phyloP scores from a whole-genome alignment of 495 filamentous ascomycete genomes.

The Penicillium salamii region DNA sequence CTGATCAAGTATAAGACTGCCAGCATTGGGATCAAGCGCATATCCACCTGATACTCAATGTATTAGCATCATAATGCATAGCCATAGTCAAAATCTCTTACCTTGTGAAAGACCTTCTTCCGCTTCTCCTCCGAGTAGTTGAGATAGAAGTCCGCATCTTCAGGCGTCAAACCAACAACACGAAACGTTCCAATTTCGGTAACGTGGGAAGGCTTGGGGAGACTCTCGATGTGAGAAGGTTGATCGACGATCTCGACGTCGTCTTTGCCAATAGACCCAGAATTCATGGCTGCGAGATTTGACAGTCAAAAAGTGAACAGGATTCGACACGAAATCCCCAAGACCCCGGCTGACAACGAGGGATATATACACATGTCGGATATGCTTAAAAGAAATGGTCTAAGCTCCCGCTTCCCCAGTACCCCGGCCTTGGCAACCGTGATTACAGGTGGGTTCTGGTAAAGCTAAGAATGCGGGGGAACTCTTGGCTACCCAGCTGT shows the following conservation, averaged over 20 bases:
- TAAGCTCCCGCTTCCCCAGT: constrained; percentile 2
- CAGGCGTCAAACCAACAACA: constrained; percentile 10
- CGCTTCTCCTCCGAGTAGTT: constrained; percentile 5
- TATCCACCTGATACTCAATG: constrained; percentile 15
- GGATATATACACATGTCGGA: constrained; percentile 13
- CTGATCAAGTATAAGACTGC: constrained; percentile 45
- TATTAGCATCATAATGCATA: not conserved
- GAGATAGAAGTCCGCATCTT: constrained; percentile 7
- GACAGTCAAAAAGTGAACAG: not conserved
- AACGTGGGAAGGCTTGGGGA: constrained; percentile 8
- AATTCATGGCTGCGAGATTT: constrained; percentile 2
- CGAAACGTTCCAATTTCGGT: constrained; percentile 10
- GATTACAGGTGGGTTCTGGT: not conserved
- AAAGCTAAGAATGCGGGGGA: constrained; percentile 3
- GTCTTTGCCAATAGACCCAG: constrained; percentile 5
- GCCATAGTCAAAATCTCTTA: not conserved
- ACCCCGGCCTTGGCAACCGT: constrained; percentile 9
- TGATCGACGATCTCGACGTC: constrained; percentile 12
- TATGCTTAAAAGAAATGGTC: not conserved
- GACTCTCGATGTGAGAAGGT: constrained; percentile 8
- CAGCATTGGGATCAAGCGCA: constrained; percentile 29
- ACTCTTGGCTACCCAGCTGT: not conserved
- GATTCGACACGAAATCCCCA: not conserved
- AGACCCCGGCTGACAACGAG: not conserved
- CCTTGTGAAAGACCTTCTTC: constrained; percentile 2